A percentile compares a stretch with the other conserved stretches of the same genome.
Conservation (phyloP, 345 rosid species). For the Lumnitzera racemosa region DNA sequence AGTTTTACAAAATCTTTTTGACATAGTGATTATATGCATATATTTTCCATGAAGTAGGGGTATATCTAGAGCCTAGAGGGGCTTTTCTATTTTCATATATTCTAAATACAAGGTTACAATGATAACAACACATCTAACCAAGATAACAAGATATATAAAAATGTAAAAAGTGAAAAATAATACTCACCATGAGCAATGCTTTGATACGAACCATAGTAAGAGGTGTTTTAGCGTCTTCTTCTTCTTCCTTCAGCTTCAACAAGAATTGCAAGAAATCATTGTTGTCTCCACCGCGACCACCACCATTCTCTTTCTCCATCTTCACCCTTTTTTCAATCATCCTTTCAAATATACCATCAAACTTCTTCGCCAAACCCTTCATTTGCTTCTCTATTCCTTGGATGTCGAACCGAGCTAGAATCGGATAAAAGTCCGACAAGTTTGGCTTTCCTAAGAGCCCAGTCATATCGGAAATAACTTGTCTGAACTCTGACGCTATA, state of each 20-base stretch:
- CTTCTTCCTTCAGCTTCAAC: conserved; percentile 16
- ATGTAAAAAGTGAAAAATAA: not conserved
- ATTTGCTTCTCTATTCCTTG: conserved; percentile 39
- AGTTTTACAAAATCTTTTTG: too few relatives aligned
- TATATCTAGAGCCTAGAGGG: too few relatives aligned
- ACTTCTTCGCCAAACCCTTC: conserved; percentile 11
- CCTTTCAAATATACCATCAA: conserved; percentile 21
- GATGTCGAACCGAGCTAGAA: conserved; percentile 38
- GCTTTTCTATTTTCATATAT: too few relatives aligned
- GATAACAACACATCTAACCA: too few relatives aligned
- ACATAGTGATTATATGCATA: too few relatives aligned
- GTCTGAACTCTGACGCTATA: conserved; percentile 26
- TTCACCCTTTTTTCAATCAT: conserved; percentile 10
- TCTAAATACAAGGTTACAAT: too few relatives aligned
- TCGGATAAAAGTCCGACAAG: conserved; percentile 43
- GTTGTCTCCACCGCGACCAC: conserved; percentile 2
- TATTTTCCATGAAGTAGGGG: too few relatives aligned
- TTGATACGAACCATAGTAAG: conserved; percentile 31
- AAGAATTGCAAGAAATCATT: conserved; percentile 26
- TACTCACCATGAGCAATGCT: conserved; percentile 23
- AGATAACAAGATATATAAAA: too few relatives aligned
- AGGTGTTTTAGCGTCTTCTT: conserved; percentile 20
- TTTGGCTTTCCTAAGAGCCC: conserved; percentile 35
- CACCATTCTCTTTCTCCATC: conserved; percentile 10
- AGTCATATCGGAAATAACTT: conserved; percentile 16